Base-by-base conservation (phyloP, 2,329 filamentous ascomycete species). In the Colletotrichum orchidophilum region DNA sequence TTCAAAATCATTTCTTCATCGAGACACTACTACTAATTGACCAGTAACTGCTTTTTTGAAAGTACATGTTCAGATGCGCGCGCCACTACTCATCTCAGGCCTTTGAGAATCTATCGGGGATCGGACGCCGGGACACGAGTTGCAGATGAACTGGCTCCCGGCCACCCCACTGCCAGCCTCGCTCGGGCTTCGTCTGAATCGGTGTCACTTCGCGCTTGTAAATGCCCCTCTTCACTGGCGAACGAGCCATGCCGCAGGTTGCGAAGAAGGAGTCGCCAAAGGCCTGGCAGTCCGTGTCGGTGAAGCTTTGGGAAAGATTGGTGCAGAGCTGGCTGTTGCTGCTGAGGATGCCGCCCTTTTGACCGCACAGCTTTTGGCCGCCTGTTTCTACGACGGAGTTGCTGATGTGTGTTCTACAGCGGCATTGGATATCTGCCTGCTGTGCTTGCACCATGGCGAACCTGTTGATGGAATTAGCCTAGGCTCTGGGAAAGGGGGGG, bases 131-230 rank as follows among this genome's bases (percentile, higher is more conserved):
- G 8, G 49, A 53, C 4, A 53, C 60, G 18, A 53, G 35, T 26
- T 49, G 39, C 2, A 63, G 15, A 3, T 15, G 21, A 4, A 39
- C n/a, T 2, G 46, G 27, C 12, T 53, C 49, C 49, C 15, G 60
- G 2, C 21, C 27, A 52, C n/a, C 24, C 7, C 31, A 35, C 24
- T 29, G 29, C 60, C 49, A 29, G 29, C 49, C 31, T 18, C 18
- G 35, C n/a, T 5, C 35, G 33, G 64, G 46, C 12, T 49, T 67
- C 8, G n/a, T 55, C 54, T 60, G 64, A 49, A 71, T n/a, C 7
- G 68, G 68, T 11, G 58, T 65, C 12, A 63, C 59, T 39, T 71
- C 68, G 53, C 68, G 68, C 58, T 71, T 71, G 27, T 71, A 59
- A 5, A 71, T 71, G 12, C 68, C 68, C 26, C 68, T 62, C 58